A percentile compares a stretch with the other conserved stretches of the same genome.
Conservation (phyloP, 2,329 filamentous ascomycete genomes). For the Monilinia fructigena region DNA sequence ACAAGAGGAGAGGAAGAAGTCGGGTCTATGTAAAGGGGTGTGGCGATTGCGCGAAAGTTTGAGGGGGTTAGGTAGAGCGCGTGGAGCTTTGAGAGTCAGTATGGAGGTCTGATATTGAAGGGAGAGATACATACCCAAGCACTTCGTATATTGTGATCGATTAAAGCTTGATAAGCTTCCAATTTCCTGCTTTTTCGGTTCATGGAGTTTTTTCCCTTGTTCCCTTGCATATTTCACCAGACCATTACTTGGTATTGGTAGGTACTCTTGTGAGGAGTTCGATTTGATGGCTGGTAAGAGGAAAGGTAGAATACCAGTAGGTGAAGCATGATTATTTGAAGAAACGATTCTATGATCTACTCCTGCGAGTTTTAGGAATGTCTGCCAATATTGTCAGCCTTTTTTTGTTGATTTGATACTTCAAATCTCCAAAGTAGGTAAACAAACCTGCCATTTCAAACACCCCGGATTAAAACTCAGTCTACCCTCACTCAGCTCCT, state of each 20-base stretch:
- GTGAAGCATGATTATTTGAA: conserved; percentile 91
- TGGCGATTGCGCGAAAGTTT: conserved; percentile 66
- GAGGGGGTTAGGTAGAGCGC: conserved; percentile 71
- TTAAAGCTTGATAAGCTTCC: conserved; percentile 74
- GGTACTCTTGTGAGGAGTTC: conserved; percentile 39
- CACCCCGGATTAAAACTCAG: conserved; percentile 91
- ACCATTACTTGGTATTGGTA: conserved; percentile 60
- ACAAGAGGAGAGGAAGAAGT: conserved; percentile 61
- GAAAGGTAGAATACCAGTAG: conserved; percentile 84
- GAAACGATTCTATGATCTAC: conserved; percentile 65
- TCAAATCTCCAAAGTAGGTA: not conserved
- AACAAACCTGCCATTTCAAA: conserved; percentile 88
- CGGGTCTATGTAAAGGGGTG: conserved; percentile 69
- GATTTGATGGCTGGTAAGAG: conserved; percentile 57
- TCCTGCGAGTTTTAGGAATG: conserved; percentile 75
- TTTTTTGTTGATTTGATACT: not conserved
- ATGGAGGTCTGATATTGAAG: conserved; percentile 10
- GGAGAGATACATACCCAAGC: conserved; percentile 66
- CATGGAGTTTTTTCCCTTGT: conserved; percentile 47
- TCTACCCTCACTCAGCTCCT: conserved; percentile 50
- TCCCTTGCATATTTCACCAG: conserved; percentile 67
- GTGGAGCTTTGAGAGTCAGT: conserved; percentile 58
- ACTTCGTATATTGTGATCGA: conserved; percentile 75
- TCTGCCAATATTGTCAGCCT: conserved; percentile 49
- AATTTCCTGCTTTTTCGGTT: conserved; percentile 49